Evolutionary conservation across 2,329 filamentous ascomycete genomes (phyloP).

Genomic region (Chrysoporthe austroafricana): DNA sequence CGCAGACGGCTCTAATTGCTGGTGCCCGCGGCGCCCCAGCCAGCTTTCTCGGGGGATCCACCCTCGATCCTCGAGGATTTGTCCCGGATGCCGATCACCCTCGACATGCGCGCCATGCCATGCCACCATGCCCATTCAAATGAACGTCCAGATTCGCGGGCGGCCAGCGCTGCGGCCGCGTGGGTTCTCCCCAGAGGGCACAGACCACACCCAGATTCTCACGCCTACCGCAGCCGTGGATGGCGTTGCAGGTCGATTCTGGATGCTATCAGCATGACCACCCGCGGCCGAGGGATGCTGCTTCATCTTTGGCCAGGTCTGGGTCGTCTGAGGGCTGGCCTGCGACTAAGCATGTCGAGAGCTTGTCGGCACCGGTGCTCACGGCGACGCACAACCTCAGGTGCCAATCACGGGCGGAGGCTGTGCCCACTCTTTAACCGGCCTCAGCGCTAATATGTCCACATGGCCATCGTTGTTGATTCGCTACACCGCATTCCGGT

Average conservation of each 20-base stretch:
- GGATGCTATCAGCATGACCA: neutral
- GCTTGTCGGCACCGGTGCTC: neutral
- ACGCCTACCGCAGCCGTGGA: neutral
- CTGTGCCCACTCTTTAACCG: neutral
- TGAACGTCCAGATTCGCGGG: conserved; percentile 2
- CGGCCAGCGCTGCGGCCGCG: conserved; percentile 6
- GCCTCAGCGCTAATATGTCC: conserved; percentile 5
- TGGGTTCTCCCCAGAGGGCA: neutral
- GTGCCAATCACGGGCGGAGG: neutral
- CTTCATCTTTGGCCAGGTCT: neutral
- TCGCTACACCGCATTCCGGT: neutral
- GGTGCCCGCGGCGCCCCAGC: neutral
- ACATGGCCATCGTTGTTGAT: neutral
- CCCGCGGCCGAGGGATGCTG: neutral
- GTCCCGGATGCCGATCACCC: conserved; percentile 2
- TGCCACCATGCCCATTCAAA: neutral
- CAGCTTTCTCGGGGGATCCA: neutral
- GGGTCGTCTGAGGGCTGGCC: neutral
- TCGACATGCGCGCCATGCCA: conserved; percentile 1
- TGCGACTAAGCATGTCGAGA: neutral
- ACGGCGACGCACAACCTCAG: neutral
- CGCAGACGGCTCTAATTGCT: neutral
- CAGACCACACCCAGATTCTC: neutral
- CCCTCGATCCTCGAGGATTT: conserved; percentile 2
- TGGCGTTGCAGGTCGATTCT: neutral